Evolutionary conservation across 345 rosid genomes (phyloP).

Genomic region (Eucalyptus pauciflora): DNA sequence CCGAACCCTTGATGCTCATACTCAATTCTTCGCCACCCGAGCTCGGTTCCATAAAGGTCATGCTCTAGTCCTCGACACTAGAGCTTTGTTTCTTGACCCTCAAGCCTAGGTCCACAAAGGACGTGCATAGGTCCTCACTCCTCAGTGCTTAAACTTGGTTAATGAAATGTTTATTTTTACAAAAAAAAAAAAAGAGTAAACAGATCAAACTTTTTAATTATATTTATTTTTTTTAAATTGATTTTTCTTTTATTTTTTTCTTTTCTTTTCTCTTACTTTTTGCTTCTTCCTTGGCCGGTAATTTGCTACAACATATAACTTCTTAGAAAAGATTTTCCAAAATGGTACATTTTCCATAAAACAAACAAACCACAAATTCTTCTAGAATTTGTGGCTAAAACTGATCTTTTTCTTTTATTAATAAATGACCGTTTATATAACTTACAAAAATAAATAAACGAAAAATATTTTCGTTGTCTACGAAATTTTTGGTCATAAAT

Average conservation of each 20-base stretch:
- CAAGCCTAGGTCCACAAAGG: neutral
- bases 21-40: accelerated
- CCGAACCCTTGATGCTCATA: accelerated
- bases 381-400: neutral
- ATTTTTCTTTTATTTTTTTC: too few species aligned
- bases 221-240: too few species aligned
- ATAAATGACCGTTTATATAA: too few species aligned
- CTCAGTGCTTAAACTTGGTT: accelerated
- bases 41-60: accelerated
- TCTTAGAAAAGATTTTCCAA: neutral
- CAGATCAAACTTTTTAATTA: accelerated
- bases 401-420: too few species aligned
- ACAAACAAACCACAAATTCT: neutral
- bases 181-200: too few species aligned
- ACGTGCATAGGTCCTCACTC: accelerated
- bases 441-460: too few species aligned
- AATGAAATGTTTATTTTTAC: neutral
- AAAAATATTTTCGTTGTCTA: too few species aligned
- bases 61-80: accelerated
- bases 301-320: accelerated
- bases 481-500: neutral
- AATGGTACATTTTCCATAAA: neutral
- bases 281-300: accelerated
- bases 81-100: too few species aligned
- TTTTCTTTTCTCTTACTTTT: neutral